Percentiles rank a stretch among this genome's conserved stretches.
These are phyloP conservation scores for Amylocystis lapponica DNA, from an alignment of 768 basidiomycete species.

Conservation along the genomic window DNA sequence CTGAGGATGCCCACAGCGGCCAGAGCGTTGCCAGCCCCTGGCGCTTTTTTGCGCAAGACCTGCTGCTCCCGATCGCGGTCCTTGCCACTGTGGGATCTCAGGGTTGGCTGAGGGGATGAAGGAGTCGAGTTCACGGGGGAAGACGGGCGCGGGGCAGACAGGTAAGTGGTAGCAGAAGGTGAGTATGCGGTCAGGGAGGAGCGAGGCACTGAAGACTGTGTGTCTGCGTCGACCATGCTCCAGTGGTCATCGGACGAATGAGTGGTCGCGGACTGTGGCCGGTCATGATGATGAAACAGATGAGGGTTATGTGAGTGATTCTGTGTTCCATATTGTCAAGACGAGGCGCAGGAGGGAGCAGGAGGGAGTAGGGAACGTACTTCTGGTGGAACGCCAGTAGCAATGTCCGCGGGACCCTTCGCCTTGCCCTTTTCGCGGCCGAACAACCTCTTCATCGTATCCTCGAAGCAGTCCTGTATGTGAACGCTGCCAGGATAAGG, in stretches of 20 bases:
- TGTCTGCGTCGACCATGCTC: conserved; percentile 19
- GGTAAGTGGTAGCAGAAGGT: conserved; percentile 7
- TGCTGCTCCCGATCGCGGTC: conserved; percentile 17
- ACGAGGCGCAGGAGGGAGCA: conserved; percentile 1
- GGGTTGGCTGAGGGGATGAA: conserved; percentile 4
- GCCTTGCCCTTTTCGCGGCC: conserved; percentile 43
- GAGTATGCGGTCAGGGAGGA: conserved; percentile 6
- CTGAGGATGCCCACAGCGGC: conserved; percentile 51
- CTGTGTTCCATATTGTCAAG: conserved; percentile 11
- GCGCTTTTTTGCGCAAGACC: conserved; percentile 22
- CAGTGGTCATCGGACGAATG: conserved; percentile 20
- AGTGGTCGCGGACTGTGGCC: conserved; percentile 6
- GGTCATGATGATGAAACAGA: conserved; percentile 11
- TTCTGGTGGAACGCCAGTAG: conserved; percentile 22
- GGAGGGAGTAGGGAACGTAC: conserved; percentile 12
- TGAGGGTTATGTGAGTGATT: conserved; percentile 5
- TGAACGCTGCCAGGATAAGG: too few species aligned
- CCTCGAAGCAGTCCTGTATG: too few species aligned
- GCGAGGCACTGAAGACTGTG: conserved; percentile 7
- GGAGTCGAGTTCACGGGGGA: conserved; percentile 9
- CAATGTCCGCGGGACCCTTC: conserved; percentile 27
- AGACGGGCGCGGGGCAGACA: conserved; percentile 8
- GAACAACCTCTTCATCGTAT: conserved; percentile 59
- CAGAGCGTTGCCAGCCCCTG: conserved; percentile 18
- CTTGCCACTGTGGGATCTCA: conserved; percentile 2